Evolutionary conservation across 768 basidiomycete genomes (phyloP).

Genomic region (Tylopilus felleus): DNA sequence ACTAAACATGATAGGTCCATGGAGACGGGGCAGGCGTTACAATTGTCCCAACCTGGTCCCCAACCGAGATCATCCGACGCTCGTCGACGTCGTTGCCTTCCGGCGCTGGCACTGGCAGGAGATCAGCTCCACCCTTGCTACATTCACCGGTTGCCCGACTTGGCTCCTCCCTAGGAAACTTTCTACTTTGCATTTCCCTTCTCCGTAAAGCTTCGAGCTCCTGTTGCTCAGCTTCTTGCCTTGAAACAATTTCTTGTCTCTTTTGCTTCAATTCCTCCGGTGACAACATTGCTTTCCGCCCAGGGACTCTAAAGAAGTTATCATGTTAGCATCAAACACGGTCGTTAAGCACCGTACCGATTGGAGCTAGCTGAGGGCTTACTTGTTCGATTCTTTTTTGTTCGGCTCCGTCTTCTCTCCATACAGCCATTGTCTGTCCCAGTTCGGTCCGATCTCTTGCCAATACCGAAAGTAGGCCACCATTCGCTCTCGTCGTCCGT

Average conservation of each 20-base stretch:
- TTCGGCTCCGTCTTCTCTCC: constrained; percentile 8
- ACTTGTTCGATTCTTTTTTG: background rate
- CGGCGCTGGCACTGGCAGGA: background rate
- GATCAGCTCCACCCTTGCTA: background rate
- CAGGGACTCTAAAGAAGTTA: background rate
- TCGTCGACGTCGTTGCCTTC: background rate
- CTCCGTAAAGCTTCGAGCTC: constrained; percentile 2
- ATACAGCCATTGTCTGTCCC: constrained; percentile 28
- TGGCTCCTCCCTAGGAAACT: background rate
- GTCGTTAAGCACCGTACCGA: background rate
- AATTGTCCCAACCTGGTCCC: background rate
- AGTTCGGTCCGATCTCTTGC: constrained; percentile 20
- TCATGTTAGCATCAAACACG: background rate
- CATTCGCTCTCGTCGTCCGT: constrained; percentile 25
- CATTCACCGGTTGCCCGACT: background rate
- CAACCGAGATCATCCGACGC: background rate
- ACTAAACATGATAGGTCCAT: constrained; percentile 5
- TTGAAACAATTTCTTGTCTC: constrained; percentile 11
- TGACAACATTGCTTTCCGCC: background rate
- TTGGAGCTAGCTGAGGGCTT: constrained; percentile 3
- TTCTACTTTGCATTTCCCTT: background rate
- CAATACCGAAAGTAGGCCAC: constrained; percentile 28
- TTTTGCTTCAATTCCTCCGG: constrained; percentile 4
- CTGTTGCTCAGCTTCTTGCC: constrained; percentile 12
- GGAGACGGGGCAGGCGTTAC: background rate